Conservation (phyloP, 2,329 filamentous ascomycete genomes). For the Pseudogymnoascus sp. region DNA sequence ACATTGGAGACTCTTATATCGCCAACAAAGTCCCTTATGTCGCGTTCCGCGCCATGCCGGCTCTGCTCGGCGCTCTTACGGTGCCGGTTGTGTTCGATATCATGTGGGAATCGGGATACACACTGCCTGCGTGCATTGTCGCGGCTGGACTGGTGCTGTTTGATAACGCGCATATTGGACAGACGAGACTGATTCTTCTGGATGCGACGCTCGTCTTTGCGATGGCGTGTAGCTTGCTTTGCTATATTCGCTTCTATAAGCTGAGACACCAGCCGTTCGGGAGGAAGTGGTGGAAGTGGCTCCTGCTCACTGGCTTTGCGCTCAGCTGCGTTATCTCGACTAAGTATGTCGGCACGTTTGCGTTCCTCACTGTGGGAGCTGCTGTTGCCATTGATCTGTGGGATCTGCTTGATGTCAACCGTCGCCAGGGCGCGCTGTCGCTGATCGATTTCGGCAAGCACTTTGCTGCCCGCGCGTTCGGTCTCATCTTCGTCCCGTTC, state of each 20-base stretch:
- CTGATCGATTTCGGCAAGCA: conserved; percentile 80
- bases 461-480: conserved; percentile 78
- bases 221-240: conserved; percentile 90
- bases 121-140: conserved; percentile 81
- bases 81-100: conserved; percentile 92
- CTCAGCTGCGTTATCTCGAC: conserved; percentile 97
- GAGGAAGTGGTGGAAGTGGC: conserved; percentile 99
- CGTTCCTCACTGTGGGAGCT: conserved; percentile 92
- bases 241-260: conserved; percentile 98
- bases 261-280: conserved; percentile 80
- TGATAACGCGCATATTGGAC: conserved; percentile 95
- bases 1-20: conserved; percentile 98
- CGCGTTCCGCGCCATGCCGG: conserved; percentile 88
- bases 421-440: conserved; percentile 71
- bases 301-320: conserved; percentile 86
- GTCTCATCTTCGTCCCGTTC: conserved; percentile 85
- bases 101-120: conserved; percentile 99
- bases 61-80: conserved; percentile 83
- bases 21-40: conserved; percentile 96
- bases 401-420: conserved; percentile 86
- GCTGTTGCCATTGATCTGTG: conserved; percentile 92
- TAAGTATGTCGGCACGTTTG: conserved; percentile 95
- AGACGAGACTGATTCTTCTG: conserved; percentile 89
- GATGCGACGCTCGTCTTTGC: conserved; percentile 91
- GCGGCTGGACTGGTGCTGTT: conserved; percentile 83